These are phyloP conservation scores for Dentipellis fragilis DNA, from an alignment of 768 basidiomycete genomes.

Conservation along the genomic window DNA sequence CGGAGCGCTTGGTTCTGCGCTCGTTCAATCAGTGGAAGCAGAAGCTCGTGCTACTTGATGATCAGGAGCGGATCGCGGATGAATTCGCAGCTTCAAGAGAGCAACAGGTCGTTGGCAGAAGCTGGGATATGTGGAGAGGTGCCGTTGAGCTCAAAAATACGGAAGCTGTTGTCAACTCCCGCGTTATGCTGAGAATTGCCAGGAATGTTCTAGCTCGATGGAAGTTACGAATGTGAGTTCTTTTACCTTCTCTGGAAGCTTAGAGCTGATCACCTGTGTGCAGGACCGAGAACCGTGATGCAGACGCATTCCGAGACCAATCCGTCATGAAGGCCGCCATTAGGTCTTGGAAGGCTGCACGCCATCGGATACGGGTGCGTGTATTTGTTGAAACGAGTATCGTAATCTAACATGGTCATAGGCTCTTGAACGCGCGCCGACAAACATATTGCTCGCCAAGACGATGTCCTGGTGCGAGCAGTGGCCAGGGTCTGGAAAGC, in stretches of 20 bases:
- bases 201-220: slow-evolving; percentile 40
- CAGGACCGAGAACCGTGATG: slow-evolving; percentile 18
- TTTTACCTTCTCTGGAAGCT: neutral
- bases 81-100: slow-evolving; percentile 22
- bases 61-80: slow-evolving; percentile 41
- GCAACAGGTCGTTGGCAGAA: slow-evolving; percentile 26
- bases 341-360: slow-evolving; percentile 45
- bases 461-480: slow-evolving; percentile 47
- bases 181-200: slow-evolving; percentile 39
- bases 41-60: slow-evolving; percentile 29
- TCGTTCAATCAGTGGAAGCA: slow-evolving; percentile 47
- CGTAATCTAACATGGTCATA: slow-evolving; percentile 16
- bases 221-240: slow-evolving; percentile 44
- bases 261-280: too few relatives aligned
- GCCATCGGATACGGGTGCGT: slow-evolving; percentile 41
- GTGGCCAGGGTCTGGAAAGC: slow-evolving; percentile 60
- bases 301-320: slow-evolving; percentile 32
- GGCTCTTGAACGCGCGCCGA: slow-evolving; percentile 47
- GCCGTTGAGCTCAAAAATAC: slow-evolving; percentile 32
- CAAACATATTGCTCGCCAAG: slow-evolving; percentile 47
- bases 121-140: slow-evolving; percentile 52
- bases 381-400: neutral
- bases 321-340: slow-evolving; percentile 36
- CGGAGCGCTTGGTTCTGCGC: slow-evolving; percentile 30
- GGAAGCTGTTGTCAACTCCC: slow-evolving; percentile 34